Percentiles rank a stretch among this genome's conserved stretches.
These are phyloP conservation scores for Bidens hawaiensis DNA, from an alignment of 140 eudicot genomes.

Conservation along the genomic window DNA sequence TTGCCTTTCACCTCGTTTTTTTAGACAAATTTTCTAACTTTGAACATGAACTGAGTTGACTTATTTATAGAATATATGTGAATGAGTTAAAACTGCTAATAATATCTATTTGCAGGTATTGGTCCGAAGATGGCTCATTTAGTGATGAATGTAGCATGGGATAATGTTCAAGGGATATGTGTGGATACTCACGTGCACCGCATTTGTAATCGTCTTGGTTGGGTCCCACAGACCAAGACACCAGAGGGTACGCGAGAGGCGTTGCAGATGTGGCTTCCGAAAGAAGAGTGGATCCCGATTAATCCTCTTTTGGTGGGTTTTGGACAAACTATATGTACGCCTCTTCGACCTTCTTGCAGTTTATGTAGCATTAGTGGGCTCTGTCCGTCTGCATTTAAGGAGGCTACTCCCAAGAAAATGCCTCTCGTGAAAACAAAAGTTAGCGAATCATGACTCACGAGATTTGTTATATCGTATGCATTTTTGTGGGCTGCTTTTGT, in stretches of 20 bases:
- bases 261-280: slow-evolving; percentile 87
- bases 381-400: slow-evolving; percentile 85
- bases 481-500: background rate
- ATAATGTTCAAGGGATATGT: slow-evolving; percentile 95
- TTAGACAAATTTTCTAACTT: background rate
- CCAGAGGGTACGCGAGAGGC: slow-evolving; percentile 80
- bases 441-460: background rate
- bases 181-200: slow-evolving; percentile 99
- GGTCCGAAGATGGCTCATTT: slow-evolving; percentile 99
- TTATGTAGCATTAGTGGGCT: slow-evolving; percentile 44
- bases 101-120: slow-evolving; percentile 58
- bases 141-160: slow-evolving; percentile 94
- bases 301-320: slow-evolving; percentile 98
- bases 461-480: background rate
- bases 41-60: background rate
- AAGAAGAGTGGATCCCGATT: slow-evolving; percentile 91
- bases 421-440: slow-evolving; percentile 11
- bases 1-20: background rate
- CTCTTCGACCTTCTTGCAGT: slow-evolving; percentile 76
- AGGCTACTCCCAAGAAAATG: slow-evolving; percentile 51
- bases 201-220: slow-evolving; percentile 92
- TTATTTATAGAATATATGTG: background rate
- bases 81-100: background rate
- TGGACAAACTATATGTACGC: slow-evolving; percentile 92
- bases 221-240: slow-evolving; percentile 77